Evolutionary conservation across 2,329 filamentous ascomycete genomes (phyloP).

Genomic region (Hymenoscyphus repandus): DNA sequence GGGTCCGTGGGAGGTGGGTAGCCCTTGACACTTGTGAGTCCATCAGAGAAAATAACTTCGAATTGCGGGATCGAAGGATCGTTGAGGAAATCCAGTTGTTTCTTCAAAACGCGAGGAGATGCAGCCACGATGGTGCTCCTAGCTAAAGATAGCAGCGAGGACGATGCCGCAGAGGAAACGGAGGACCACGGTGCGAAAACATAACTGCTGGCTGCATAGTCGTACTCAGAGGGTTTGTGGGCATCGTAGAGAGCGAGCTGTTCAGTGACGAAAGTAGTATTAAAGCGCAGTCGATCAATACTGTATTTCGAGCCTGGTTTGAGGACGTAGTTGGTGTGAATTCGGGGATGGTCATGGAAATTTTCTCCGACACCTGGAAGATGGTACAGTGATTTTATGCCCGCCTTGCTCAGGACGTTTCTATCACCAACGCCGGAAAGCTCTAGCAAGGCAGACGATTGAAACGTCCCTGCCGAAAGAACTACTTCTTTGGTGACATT

Average conservation of each 20-base stretch:
- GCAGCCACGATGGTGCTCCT: slow-evolving; percentile 28
- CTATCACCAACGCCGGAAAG: slow-evolving; percentile 45
- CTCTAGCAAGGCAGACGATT: slow-evolving; percentile 47
- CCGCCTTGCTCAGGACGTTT: slow-evolving; percentile 38
- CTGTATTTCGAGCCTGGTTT: slow-evolving; percentile 12
- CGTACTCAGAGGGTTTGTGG: slow-evolving; percentile 14
- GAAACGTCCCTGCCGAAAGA: slow-evolving; percentile 44
- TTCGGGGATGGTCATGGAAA: slow-evolving; percentile 39
- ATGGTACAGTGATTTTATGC: slow-evolving; percentile 40
- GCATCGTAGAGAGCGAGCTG: slow-evolving; percentile 30
- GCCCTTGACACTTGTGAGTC: slow-evolving; percentile 36
- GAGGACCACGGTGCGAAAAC: slow-evolving; percentile 39
- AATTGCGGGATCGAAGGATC: slow-evolving; percentile 15
- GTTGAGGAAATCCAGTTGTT: slow-evolving; percentile 36
- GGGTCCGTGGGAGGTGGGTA: slow-evolving; percentile 13
- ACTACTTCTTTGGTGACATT: slow-evolving; percentile 39
- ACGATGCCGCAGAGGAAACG: slow-evolving; percentile 28
- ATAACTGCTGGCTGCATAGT: slow-evolving; percentile 31
- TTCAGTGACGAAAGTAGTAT: slow-evolving; percentile 28
- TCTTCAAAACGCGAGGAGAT: slow-evolving; percentile 34
- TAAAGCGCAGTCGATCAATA: slow-evolving; percentile 19
- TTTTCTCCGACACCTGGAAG: slow-evolving; percentile 47
- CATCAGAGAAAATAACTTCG: slow-evolving; percentile 36
- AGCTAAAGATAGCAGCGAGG: slow-evolving; percentile 30
- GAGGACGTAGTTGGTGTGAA: slow-evolving; percentile 20